phyloP scores from a whole-genome alignment of 371 early-diverging fungal species.

The Mortierella sp. region DNA sequence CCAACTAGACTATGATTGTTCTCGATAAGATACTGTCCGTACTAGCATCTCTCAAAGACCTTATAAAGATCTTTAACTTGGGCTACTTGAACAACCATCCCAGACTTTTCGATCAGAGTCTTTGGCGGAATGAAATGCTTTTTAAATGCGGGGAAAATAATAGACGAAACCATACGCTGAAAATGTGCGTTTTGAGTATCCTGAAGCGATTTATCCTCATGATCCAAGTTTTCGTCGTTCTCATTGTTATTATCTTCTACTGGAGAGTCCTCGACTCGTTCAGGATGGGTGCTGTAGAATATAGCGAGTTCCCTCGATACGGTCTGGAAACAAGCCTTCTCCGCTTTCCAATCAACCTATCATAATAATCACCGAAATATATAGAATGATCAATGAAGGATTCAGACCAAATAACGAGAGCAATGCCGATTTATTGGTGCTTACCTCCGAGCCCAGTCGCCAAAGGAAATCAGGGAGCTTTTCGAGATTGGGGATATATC shows the following conservation, averaged over 20 bases:
- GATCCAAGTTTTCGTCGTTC: conserved; percentile 14
- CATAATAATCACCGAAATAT: not conserved
- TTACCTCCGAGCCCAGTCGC: conserved; percentile 81
- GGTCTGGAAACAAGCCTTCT: conserved; percentile 83
- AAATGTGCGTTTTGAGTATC: conserved; percentile 39
- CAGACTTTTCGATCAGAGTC: conserved; percentile 61
- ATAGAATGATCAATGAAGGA: not conserved
- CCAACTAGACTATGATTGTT: not conserved
- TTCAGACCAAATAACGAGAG: too few relatives aligned
- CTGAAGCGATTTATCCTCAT: conserved; percentile 37
- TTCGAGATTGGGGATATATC: conserved; percentile 83
- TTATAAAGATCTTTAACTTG: conserved; percentile 91
- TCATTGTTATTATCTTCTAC: conserved; percentile 11
- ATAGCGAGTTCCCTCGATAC: conserved; percentile 80
- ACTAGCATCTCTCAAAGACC: conserved; percentile 91
- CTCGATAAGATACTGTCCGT: not conserved
- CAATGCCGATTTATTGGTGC: not conserved
- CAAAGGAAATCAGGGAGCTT: conserved; percentile 89
- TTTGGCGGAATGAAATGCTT: conserved; percentile 73
- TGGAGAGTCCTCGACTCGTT: conserved; percentile 22
- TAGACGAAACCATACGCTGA: conserved; percentile 41
- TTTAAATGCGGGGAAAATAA: conserved; percentile 85
- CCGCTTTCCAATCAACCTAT: conserved; percentile 87
- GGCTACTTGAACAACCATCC: conserved; percentile 77
- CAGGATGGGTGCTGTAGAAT: conserved; percentile 84